Evolutionary conservation across 2,329 filamentous ascomycete species (phyloP).

Genomic region (Diaporthe citri): DNA sequence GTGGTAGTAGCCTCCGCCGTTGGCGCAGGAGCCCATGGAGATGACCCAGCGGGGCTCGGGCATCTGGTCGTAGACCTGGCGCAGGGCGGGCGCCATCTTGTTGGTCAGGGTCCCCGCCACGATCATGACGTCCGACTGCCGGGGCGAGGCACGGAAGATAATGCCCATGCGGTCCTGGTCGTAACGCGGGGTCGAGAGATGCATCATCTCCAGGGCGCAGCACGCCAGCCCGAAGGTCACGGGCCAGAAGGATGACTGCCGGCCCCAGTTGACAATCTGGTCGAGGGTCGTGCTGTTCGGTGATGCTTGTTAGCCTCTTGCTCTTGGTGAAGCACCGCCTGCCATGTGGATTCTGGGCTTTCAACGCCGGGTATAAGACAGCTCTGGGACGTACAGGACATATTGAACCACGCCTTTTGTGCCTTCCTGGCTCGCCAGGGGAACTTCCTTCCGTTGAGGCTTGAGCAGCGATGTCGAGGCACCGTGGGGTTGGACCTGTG

Average conservation of each 20-base stretch:
- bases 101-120: conserved; percentile 93
- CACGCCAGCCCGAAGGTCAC: conserved; percentile 91
- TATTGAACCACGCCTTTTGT: conserved; percentile 88
- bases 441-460: conserved; percentile 76
- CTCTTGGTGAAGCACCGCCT: neutral
- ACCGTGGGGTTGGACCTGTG: conserved; percentile 60
- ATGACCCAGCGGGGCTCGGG: conserved; percentile 88
- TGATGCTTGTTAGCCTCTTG: neutral
- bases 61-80: conserved; percentile 97
- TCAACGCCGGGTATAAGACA: neutral
- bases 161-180: conserved; percentile 90
- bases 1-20: conserved; percentile 81
- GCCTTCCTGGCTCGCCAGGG: conserved; percentile 80
- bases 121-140: conserved; percentile 90
- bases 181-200: conserved; percentile 87
- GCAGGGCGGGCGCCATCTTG: conserved; percentile 93
- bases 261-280: conserved; percentile 84
- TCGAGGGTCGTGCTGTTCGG: conserved; percentile 78
- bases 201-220: conserved; percentile 95
- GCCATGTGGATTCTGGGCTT: neutral
- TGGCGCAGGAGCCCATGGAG: conserved; percentile 79
- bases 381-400: conserved; percentile 75
- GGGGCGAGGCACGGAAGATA: conserved; percentile 77
- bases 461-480: conserved; percentile 63
- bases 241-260: conserved; percentile 88